Evolutionary conservation across 352 stramenopile genomes (phyloP).

Genomic region (Phytophthora cactorum): DNA sequence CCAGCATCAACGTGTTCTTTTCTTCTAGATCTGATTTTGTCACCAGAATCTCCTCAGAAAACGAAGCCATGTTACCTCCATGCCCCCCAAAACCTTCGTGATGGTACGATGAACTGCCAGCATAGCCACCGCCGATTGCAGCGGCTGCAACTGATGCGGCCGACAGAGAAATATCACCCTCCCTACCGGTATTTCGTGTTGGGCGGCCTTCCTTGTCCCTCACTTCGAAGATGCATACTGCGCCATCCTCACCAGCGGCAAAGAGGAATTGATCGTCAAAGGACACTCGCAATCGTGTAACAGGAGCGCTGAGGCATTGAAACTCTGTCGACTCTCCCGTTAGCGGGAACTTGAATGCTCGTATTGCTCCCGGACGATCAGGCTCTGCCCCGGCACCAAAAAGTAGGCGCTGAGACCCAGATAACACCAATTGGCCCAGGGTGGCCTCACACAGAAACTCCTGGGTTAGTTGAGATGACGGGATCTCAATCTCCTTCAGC

Average conservation of each 20-base stretch:
- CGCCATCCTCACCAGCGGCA: constrained; percentile 87
- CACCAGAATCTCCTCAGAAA: constrained; percentile 83
- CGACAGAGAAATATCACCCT: constrained; percentile 22
- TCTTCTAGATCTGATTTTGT: constrained; percentile 94
- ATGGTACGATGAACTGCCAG: constrained; percentile 17
- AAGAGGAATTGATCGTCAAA: constrained; percentile 92
- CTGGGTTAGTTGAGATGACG: constrained; percentile 74
- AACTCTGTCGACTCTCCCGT: constrained; percentile 91
- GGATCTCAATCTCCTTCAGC: constrained; percentile 92
- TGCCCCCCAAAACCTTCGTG: constrained; percentile 24
- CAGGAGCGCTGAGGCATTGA: constrained; percentile 72
- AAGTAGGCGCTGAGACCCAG: constrained; percentile 86
- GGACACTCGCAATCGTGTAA: constrained; percentile 87
- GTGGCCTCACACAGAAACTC: constrained; percentile 82
- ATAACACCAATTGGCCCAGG: constrained; percentile 88
- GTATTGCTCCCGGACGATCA: constrained; percentile 76
- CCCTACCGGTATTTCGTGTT: constrained; percentile 43
- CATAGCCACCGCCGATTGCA: constrained; percentile 17
- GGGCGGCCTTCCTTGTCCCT: constrained; percentile 85
- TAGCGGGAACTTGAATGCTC: constrained; percentile 92
- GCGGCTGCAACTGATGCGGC: constrained; percentile 15
- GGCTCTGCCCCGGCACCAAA: constrained; percentile 87
- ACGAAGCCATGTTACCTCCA: constrained; percentile 32
- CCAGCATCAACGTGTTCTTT: constrained; percentile 90
- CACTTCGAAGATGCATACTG: constrained; percentile 89